These are phyloP conservation scores for Nitzschia sp. DNA, from an alignment of 108 stramenopile species.

Conservation along the genomic window DNA sequence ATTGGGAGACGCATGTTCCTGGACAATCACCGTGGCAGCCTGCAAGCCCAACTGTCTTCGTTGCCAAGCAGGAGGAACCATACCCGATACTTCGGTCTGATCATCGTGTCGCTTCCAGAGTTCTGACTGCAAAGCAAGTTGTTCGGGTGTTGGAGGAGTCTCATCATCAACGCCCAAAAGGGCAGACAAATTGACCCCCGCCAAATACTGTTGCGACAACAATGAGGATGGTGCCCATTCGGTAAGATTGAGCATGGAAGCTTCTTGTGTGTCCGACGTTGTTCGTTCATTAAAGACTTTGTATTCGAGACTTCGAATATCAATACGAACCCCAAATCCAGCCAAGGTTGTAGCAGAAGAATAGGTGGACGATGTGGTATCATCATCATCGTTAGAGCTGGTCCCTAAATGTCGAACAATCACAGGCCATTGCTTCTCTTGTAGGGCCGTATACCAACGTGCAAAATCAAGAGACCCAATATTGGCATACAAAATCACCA, in stretches of 20 bases:
- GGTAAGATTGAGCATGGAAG: constrained; percentile 28
- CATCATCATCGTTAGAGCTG: constrained; percentile 9
- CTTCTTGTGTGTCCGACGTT: constrained; percentile 25
- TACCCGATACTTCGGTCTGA: constrained; percentile 46
- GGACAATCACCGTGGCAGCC: constrained; percentile 64
- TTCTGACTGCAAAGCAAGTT: constrained; percentile 23
- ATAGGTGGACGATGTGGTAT: constrained; percentile 11
- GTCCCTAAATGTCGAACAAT: constrained; percentile 76
- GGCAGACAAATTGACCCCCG: constrained; percentile 49
- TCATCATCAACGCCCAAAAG: not conserved
- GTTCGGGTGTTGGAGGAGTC: not conserved
- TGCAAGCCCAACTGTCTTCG: constrained; percentile 75
- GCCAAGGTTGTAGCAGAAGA: constrained; percentile 49
- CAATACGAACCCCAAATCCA: constrained; percentile 86
- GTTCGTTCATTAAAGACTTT: constrained; percentile 71
- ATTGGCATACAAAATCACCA: constrained; percentile 75
- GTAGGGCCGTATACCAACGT: constrained; percentile 47
- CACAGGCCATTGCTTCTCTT: constrained; percentile 40
- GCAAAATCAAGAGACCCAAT: constrained; percentile 62
- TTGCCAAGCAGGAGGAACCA: constrained; percentile 81
- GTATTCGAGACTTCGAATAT: constrained; percentile 90
- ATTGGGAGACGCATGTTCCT: not conserved
- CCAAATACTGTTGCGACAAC: constrained; percentile 35
- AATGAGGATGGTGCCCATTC: not conserved
- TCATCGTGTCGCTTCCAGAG: constrained; percentile 48